Conservation (phyloP, 2,329 filamentous ascomycete genomes). For the Trichoderma guizhouense region DNA sequence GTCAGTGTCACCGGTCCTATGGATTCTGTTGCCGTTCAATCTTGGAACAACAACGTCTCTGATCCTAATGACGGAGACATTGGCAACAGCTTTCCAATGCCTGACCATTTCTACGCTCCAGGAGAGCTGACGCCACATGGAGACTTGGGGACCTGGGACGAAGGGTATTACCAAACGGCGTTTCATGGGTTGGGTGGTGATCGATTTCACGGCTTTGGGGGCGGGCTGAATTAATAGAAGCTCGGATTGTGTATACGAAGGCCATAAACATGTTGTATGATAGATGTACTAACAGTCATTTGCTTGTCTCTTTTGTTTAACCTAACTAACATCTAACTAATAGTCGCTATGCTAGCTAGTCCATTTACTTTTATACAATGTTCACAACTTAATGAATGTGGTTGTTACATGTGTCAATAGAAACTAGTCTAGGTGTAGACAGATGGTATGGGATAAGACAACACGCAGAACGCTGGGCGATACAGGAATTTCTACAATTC, state of each 20-base stretch:
- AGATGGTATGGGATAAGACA: no score
- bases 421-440: no score
- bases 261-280: neutral
- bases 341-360: neutral
- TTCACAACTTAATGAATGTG: neutral
- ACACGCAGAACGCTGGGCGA: no score
- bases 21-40: conserved; percentile 26
- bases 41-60: conserved; percentile 30
- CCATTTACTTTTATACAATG: neutral
- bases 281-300: conserved; percentile 10
- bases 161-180: conserved; percentile 24
- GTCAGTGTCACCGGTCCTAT: conserved; percentile 23
- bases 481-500: no score
- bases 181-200: conserved; percentile 23
- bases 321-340: neutral
- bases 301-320: neutral
- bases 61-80: conserved; percentile 24
- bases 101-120: conserved; percentile 24
- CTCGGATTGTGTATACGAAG: neutral
- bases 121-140: conserved; percentile 26
- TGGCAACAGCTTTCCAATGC: conserved; percentile 21
- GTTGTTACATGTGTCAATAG: neutral
- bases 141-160: conserved; percentile 23
- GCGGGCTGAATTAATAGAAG: neutral
- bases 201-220: conserved; percentile 24